Evolutionary conservation across 805 yeast species (phyloP).

Genomic region (Candida golubevii): DNA sequence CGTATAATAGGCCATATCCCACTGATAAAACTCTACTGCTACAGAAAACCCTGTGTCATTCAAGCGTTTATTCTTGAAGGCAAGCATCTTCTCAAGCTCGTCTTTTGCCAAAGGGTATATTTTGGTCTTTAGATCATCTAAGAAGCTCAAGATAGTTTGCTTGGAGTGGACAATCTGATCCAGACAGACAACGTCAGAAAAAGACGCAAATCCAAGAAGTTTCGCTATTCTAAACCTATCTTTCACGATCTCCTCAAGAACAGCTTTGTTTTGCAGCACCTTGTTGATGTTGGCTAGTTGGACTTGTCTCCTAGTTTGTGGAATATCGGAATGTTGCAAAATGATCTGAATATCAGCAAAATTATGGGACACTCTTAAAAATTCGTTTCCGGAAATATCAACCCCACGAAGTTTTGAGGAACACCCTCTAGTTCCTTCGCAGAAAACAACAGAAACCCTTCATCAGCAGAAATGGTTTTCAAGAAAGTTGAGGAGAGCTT

Average conservation of each 20-base stretch:
- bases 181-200: slow-evolving; percentile 66
- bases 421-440: slow-evolving; percentile 67
- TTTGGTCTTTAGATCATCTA: slow-evolving; percentile 55
- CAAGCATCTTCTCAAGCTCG: slow-evolving; percentile 46
- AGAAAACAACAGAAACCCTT: slow-evolving; percentile 57
- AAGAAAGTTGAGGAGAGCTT: slow-evolving; percentile 36
- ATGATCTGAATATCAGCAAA: slow-evolving; percentile 77
- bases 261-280: slow-evolving; percentile 51
- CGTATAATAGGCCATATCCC: slow-evolving; percentile 72
- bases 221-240: slow-evolving; percentile 59
- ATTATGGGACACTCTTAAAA: slow-evolving; percentile 65
- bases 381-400: slow-evolving; percentile 1
- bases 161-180: slow-evolving; percentile 75
- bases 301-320: slow-evolving; percentile 62
- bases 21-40: slow-evolving; percentile 45
- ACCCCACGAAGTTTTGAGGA: slow-evolving; percentile 46
- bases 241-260: slow-evolving; percentile 57
- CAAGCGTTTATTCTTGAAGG: slow-evolving; percentile 51
- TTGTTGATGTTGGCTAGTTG: slow-evolving; percentile 65
- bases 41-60: slow-evolving; percentile 38
- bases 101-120: slow-evolving; percentile 54
- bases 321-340: slow-evolving; percentile 59
- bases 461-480: slow-evolving; percentile 66
- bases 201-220: slow-evolving; percentile 60
- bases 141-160: slow-evolving; percentile 53